These are phyloP conservation scores for Litchi chinensis DNA, from an alignment of 345 rosid genomes.

Conservation along the genomic window DNA sequence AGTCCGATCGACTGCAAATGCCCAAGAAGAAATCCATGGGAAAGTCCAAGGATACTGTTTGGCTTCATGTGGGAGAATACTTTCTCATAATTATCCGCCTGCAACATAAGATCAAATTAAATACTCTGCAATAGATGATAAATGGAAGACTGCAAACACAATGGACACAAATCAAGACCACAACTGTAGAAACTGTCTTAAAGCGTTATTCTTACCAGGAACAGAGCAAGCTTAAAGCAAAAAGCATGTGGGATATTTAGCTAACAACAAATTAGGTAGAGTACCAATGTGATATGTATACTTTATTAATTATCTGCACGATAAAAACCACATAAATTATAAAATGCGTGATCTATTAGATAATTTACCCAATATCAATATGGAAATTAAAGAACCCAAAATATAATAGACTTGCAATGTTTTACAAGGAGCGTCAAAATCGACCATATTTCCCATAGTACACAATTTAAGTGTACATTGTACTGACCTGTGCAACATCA, in stretches of 20 bases:
- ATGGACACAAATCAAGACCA: neutral
- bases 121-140: neutral
- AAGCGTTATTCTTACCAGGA: neutral
- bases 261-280: neutral
- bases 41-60: conserved; percentile 91
- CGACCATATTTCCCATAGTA: neutral
- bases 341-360: neutral
- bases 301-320: neutral
- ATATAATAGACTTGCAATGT: too few species aligned
- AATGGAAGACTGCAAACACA: neutral
- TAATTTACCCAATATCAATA: neutral
- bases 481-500: conserved; percentile 86
- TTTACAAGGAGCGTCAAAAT: neutral
- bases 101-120: conserved; percentile 25
- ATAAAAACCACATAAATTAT: neutral
- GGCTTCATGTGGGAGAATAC: conserved; percentile 88
- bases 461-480: neutral
- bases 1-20: conserved; percentile 76
- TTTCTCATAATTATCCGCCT: conserved; percentile 90
- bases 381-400: neutral
- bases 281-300: neutral
- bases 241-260: neutral
- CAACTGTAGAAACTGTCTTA: neutral
- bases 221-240: neutral
- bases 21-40: conserved; percentile 90